phyloP scores from a whole-genome alignment of 148 eudicot genomes.

The Cornus kousa region DNA sequence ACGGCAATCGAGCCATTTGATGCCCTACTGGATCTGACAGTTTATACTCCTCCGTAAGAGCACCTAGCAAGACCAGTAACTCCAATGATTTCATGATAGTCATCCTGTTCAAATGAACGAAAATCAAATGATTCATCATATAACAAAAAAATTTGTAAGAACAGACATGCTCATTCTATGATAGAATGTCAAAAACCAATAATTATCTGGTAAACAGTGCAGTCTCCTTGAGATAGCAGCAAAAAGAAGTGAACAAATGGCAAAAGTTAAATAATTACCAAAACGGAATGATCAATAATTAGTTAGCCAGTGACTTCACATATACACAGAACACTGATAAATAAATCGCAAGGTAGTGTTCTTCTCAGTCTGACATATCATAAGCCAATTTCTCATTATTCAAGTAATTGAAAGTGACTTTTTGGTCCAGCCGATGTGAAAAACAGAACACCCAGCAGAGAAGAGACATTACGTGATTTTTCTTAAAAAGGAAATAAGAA shows the following conservation, averaged over 20 bases:
- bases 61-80: slow-evolving; percentile 74
- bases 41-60: slow-evolving; percentile 76
- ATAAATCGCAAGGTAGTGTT: neutral
- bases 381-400: neutral
- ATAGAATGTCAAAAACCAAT: neutral
- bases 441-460: neutral
- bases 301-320: neutral
- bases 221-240: neutral
- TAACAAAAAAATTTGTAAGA: neutral
- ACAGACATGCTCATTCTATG: neutral
- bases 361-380: no score
- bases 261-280: neutral
- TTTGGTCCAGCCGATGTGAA: neutral
- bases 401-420: neutral
- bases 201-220: neutral
- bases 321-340: neutral
- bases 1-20: slow-evolving; percentile 89
- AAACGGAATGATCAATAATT: neutral
- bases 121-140: neutral
- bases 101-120: slow-evolving; percentile 48
- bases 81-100: slow-evolving; percentile 76
- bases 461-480: no score
- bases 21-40: slow-evolving; percentile 83
- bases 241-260: neutral
- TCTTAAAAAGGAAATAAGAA: neutral